Conservation (phyloP, 108 stramenopile genomes). For the Skeletonema tropicum region DNA sequence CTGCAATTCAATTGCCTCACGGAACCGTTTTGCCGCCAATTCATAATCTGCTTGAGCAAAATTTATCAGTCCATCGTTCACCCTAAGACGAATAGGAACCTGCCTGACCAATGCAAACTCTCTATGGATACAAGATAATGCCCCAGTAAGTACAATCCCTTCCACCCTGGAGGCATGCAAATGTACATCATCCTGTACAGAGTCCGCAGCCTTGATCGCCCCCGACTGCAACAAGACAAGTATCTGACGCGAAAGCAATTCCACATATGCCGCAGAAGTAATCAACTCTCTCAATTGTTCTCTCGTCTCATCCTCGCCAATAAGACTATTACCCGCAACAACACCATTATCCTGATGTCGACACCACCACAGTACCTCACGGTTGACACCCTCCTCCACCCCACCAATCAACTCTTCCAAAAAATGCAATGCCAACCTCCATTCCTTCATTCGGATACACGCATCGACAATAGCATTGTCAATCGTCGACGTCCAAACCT, state of each 20-base stretch:
- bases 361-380: slow-evolving; percentile 40
- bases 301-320: background rate
- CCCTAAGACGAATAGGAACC: slow-evolving; percentile 36
- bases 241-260: slow-evolving; percentile 80
- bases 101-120: slow-evolving; percentile 42
- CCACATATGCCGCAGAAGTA: slow-evolving; percentile 43
- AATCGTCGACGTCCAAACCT: slow-evolving; percentile 44
- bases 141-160: background rate
- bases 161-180: slow-evolving; percentile 12
- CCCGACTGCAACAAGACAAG: slow-evolving; percentile 83
- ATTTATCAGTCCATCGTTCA: slow-evolving; percentile 74
- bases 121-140: slow-evolving; percentile 4
- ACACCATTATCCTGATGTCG: background rate
- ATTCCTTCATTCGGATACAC: slow-evolving; percentile 65
- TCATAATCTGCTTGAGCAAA: slow-evolving; percentile 76
- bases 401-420: slow-evolving; percentile 66
- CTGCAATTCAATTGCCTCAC: slow-evolving; percentile 52
- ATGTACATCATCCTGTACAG: slow-evolving; percentile 52
- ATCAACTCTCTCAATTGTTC: slow-evolving; percentile 20
- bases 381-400: slow-evolving; percentile 24
- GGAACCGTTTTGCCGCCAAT: slow-evolving; percentile 56
- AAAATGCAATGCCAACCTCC: slow-evolving; percentile 77
- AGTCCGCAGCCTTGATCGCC: slow-evolving; percentile 57
- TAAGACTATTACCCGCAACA: background rate
- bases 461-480: slow-evolving; percentile 71